Base-by-base conservation (phyloP, 805 yeast species). In the Maudiozyma pseudohumilis region DNA sequence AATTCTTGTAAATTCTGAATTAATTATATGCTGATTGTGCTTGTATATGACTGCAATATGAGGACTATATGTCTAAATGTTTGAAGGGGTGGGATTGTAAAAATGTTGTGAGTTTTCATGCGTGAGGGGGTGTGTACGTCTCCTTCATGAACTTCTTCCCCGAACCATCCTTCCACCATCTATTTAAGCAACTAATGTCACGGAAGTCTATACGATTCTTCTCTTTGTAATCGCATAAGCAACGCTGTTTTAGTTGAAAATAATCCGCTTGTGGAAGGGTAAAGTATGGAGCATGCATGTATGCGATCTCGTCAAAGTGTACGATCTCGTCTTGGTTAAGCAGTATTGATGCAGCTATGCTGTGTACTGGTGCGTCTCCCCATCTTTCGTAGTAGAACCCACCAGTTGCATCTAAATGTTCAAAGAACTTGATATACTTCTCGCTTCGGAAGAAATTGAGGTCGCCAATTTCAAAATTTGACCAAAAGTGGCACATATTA, bases 341-440 rank as follows among this genome's bases (percentile, higher is more conserved):
- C 31, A 83, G 55, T 30, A 83, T 55, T 0, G 81, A 56, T 1
- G 73, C 77, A 1, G 76, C 94, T 21, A 85, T 64, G 0, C 89
- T 67, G 56, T 86, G 95, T 12, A 86, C 83, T 0, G 95, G 95
- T 0, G 95, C 95, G 61, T 87, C 96, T 12, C 96, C 96, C 96
- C 96, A 87, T 41, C 95, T 64, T 59, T 86, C 95, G 40, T 81
- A 80, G 56, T 80, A 80, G 53, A 84, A 83, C 4, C 92, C 92
- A 34, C 86, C 88, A 15, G 73, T 65, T 22, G 66, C 49, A 56
- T 83, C 85, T 44, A 84, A 65, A 55, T 64, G 65, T 20, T 79
- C 70, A 54, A 83, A 84, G 55, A 68, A 82, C 38, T 65, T 66
- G 31, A 61, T 53, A 58, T 84, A 84, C 22, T 70, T 72, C 31